Evolutionary conservation across 2,329 filamentous ascomycete genomes (phyloP), one percentile per base, ranked within the genome.

Genomic region (Exserohilum rostratum): DNA sequence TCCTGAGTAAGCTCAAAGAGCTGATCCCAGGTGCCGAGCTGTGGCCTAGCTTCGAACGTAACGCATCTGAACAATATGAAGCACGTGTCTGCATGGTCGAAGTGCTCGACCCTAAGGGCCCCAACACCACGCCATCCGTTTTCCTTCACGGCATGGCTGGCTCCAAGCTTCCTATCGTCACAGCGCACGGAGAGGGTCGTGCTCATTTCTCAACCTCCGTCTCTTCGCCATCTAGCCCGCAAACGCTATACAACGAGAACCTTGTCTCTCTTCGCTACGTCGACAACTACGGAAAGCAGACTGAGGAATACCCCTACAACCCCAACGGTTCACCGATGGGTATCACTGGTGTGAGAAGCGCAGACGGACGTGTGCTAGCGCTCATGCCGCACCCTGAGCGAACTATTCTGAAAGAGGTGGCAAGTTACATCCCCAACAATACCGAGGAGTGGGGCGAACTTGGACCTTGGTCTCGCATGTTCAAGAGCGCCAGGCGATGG

Each of bases 311-410:
- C 71, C 95, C 95, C 0, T 90, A 83, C 78, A 98, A 98, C 79
- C 90, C 88, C 46, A 96, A 96, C 77, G 92, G 92, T 47, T 91
- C 88, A 70, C 90, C 90, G 0, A 82, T 84, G 58, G 92, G 90
- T 70, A 89, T 96, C 61, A 90, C 92, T 1, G 91, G 88, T 71
- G 88, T 96, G 22, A 82, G 88, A 65, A 92, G 85, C 66, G 83
- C 80, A 38, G 88, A 96, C 70, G 92, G 92, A 11, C 84, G 90
- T 53, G 90, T 96, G 1, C 76, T 96, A 64, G 91, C 91, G 6
- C 85, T 96, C 79, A 96, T 97, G 92, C 93, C 93, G 57, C 92
- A 96, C 75, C 92, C 92, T 1, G 92, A 97, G 79, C 85, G 92
- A n/a, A 96, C 90, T 13, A 87, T 96, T 54, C 79, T 96, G 79